Evolutionary conservation across 2,329 filamentous ascomycete species (phyloP).

Genomic region (Arthrinium phaeospermum): DNA sequence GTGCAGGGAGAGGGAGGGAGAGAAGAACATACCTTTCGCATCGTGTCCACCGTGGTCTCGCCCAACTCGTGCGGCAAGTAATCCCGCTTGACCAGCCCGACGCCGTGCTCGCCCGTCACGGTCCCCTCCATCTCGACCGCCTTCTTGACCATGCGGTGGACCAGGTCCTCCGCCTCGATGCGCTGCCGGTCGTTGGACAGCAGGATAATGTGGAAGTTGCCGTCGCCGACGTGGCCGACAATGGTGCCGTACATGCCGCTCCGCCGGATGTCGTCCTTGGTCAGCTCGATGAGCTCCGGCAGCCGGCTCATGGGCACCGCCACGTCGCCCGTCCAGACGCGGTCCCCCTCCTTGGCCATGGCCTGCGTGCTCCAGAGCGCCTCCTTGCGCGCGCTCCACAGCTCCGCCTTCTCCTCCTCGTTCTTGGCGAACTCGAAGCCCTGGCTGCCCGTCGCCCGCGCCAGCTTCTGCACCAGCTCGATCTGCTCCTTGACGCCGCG

Average conservation of each 20-base stretch:
- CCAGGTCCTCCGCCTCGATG: conserved; percentile 69
- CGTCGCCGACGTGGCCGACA: conserved; percentile 76
- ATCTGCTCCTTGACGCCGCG: conserved; percentile 80
- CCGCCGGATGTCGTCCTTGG: conserved; percentile 65
- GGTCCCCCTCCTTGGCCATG: conserved; percentile 67
- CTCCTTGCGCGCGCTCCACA: conserved; percentile 86
- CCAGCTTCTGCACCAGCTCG: conserved; percentile 39
- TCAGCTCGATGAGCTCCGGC: conserved; percentile 78
- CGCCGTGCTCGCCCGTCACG: conserved; percentile 84
- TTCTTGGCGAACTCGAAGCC: conserved; percentile 79
- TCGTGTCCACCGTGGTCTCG: conserved; percentile 75
- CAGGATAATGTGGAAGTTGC: conserved; percentile 75
- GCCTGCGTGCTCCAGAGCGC: conserved; percentile 83
- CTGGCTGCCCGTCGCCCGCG: conserved; percentile 59
- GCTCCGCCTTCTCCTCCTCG: conserved; percentile 72
- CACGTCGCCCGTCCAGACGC: conserved; percentile 86
- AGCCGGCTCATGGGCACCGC: conserved; percentile 80
- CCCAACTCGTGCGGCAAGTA: conserved; percentile 82
- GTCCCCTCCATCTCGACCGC: conserved; percentile 86
- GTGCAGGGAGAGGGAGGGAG: background rate
- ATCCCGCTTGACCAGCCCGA: conserved; percentile 84
- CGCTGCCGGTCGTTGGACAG: conserved; percentile 71
- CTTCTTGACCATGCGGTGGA: conserved; percentile 85
- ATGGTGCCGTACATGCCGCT: conserved; percentile 67
- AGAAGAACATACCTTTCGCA: conserved; percentile 70